Conservation (phyloP, 108 stramenopile genomes). For the Nitzschia inconspicua region DNA sequence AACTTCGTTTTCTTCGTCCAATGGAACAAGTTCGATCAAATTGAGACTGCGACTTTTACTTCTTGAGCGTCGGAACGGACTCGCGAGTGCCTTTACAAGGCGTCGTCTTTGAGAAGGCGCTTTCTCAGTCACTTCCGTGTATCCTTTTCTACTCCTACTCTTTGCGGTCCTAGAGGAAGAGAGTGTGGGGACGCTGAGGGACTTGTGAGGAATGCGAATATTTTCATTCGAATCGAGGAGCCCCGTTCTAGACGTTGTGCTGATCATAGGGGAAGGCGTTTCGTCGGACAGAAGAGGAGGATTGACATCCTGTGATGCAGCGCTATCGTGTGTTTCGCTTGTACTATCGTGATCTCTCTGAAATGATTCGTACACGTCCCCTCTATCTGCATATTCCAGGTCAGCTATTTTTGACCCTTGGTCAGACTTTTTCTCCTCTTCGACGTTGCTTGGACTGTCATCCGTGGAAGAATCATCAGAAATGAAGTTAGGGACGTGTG, state of each 20-base stretch:
- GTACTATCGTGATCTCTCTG: no score
- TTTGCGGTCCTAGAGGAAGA: constrained; percentile 4
- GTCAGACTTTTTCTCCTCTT: neutral
- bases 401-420: neutral
- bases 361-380: no score
- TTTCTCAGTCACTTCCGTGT: constrained; percentile 2
- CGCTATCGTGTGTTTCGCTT: no score
- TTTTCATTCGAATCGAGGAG: constrained; percentile 6
- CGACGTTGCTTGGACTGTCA: neutral
- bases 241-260: constrained; percentile 1
- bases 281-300: no score
- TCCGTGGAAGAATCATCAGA: neutral
- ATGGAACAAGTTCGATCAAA: constrained; percentile 22
- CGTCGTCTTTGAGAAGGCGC: neutral
- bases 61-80: constrained; percentile 25
- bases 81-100: constrained; percentile 24
- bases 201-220: neutral
- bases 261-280: neutral
- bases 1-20: constrained; percentile 35
- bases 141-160: constrained; percentile 5
- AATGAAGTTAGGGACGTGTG: neutral
- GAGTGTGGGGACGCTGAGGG: neutral
- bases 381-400: no score
- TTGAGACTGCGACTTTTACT: constrained; percentile 13
- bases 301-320: no score